Percentiles rank a stretch among this genome's conserved stretches.
Conservation (phyloP, 768 basidiomycete species). For the Suillus bovinus region DNA sequence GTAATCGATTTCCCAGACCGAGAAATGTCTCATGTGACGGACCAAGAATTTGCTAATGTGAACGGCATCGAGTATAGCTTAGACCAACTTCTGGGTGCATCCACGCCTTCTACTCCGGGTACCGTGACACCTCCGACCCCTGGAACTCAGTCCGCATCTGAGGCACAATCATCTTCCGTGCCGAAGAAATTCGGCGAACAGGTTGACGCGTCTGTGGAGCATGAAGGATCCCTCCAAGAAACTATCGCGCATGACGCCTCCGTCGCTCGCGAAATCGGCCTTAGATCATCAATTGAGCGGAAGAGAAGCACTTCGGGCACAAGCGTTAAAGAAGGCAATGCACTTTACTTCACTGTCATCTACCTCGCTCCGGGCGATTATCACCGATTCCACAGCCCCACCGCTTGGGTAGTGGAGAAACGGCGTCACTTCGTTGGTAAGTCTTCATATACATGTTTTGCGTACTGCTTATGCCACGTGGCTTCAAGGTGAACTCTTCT, state of each 20-base stretch:
- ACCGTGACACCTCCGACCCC: constrained; percentile 33
- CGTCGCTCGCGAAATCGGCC: constrained; percentile 74
- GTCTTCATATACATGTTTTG: constrained; percentile 22
- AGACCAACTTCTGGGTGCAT: constrained; percentile 78
- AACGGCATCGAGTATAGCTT: constrained; percentile 97
- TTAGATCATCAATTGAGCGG: constrained; percentile 38
- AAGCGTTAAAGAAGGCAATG: constrained; percentile 70
- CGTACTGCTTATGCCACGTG: background rate
- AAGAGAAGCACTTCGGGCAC: constrained; percentile 43
- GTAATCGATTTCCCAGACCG: constrained; percentile 45
- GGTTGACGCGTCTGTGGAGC: constrained; percentile 74
- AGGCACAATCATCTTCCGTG: constrained; percentile 22
- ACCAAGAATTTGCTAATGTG: constrained; percentile 91
- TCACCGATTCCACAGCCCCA: constrained; percentile 95
- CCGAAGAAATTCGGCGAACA: constrained; percentile 64
- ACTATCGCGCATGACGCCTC: constrained; percentile 65
- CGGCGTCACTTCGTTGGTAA: constrained; percentile 89
- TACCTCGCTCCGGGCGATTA: constrained; percentile 99
- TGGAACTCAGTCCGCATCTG: constrained; percentile 20
- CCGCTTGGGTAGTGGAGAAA: constrained; percentile 97
- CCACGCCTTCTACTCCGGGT: constrained; percentile 41
- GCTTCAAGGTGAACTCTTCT: constrained; percentile 81
- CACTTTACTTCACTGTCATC: constrained; percentile 90
- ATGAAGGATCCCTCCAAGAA: constrained; percentile 52
- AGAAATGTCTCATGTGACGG: constrained; percentile 68